Percentiles rank a stretch among this genome's conserved stretches.
Evolutionary conservation across 2,329 filamentous ascomycete species (phyloP).

Genomic region (Gyromitra esculenta): DNA sequence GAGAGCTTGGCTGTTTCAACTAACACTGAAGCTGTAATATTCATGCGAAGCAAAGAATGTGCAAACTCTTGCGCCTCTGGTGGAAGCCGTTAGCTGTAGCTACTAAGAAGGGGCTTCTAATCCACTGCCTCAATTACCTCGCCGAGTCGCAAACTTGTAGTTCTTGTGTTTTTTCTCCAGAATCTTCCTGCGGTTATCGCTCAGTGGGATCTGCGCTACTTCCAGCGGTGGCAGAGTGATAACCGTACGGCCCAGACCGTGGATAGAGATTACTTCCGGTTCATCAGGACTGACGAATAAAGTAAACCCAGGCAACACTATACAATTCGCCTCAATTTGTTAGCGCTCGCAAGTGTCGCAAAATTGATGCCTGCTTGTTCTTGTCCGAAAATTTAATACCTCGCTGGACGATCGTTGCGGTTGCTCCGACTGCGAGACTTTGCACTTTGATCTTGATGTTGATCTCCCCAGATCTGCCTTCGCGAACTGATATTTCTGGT

Average conservation of each 20-base stretch:
- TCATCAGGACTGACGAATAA: constrained; percentile 4
- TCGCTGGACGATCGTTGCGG: constrained; percentile 18
- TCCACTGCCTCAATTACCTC: neutral
- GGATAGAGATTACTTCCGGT: constrained; percentile 2
- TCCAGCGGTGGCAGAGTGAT: constrained; percentile 13
- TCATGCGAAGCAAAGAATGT: constrained; percentile 25
- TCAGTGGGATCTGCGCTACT: constrained; percentile 11
- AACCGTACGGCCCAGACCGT: constrained; percentile 18
- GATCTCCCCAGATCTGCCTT: constrained; percentile 22
- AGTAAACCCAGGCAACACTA: constrained; percentile 23
- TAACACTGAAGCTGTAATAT: constrained; percentile 20
- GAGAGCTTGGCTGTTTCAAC: neutral
- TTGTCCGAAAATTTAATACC: neutral
- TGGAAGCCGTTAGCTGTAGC: neutral
- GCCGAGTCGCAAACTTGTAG: constrained; percentile 30
- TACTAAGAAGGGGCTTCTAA: neutral
- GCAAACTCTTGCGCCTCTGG: constrained; percentile 33
- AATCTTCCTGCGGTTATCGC: constrained; percentile 5
- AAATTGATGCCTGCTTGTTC: too few relatives aligned
- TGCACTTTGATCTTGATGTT: constrained; percentile 29
- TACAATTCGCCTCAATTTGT: neutral
- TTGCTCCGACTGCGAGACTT: constrained; percentile 9
- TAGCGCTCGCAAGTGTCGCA: too few relatives aligned
- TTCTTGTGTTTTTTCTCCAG: constrained; percentile 33
- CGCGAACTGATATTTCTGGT: constrained; percentile 7